Conservation (phyloP, 176 grass and related monocot genomes). For the Juncus inflexus region DNA sequence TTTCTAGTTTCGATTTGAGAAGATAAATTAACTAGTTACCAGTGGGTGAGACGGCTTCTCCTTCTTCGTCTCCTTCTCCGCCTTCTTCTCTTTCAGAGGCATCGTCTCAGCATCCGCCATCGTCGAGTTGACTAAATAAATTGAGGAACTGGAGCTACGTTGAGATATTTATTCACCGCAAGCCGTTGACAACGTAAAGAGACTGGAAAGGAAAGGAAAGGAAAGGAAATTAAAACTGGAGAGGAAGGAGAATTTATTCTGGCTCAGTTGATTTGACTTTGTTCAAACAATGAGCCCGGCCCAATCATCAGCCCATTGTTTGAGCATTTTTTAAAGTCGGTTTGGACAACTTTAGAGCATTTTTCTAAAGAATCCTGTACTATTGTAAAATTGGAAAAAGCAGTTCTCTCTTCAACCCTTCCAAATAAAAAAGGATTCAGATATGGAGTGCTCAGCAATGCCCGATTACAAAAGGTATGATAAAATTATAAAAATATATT, state of each 20-base stretch:
- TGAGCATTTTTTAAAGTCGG: too few species aligned
- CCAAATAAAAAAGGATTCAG: too few species aligned
- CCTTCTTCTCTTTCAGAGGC: slow-evolving; percentile 18
- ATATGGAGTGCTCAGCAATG: too few species aligned
- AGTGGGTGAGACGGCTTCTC: neutral
- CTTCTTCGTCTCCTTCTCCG: neutral
- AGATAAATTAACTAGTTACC: neutral
- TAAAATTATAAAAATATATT: too few species aligned
- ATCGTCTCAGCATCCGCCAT: slow-evolving; percentile 2
- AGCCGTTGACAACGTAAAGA: neutral
- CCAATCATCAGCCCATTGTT: too few species aligned
- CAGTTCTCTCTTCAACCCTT: too few species aligned
- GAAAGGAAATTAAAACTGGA: neutral
- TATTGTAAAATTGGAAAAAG: too few species aligned
- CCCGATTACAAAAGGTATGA: too few species aligned
- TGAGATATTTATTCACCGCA: neutral
- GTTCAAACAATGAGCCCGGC: too few species aligned
- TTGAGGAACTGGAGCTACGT: neutral
- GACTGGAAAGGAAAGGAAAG: neutral
- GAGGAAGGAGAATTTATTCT: neutral
- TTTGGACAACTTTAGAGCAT: too few species aligned
- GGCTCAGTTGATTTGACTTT: neutral
- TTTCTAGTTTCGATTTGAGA: too few species aligned
- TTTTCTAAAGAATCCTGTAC: too few species aligned
- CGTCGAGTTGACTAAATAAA: slow-evolving; percentile 21